Base-by-base conservation (phyloP, 2,329 filamentous ascomycete species). In the Trichoderma sp. region DNA sequence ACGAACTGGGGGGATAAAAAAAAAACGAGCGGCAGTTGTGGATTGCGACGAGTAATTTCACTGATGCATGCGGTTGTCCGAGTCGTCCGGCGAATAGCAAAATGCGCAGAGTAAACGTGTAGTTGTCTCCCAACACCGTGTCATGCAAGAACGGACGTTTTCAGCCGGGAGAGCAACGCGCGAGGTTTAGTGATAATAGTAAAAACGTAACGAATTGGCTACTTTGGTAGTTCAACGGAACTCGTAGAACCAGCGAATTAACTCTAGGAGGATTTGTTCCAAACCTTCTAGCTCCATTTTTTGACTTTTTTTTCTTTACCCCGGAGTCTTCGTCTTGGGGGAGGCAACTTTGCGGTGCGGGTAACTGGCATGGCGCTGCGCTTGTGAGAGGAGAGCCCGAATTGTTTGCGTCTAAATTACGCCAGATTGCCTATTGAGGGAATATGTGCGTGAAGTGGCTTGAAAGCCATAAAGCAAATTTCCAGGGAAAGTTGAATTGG, bases 391-490 rank as follows among this genome's bases (percentile, higher is more conserved):
- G 26, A 26, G 26, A 23, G 39, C 17, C 47, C 9, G 28, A 15
- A 64, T 17, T n/a, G 63, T 66, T 13, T 66, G 20, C 26, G n/a
- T 36, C 63, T 55, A 36, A 28, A n/a, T 55, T 8, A 26, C 47
- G 53, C 50, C 30, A 34, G 50, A 66, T 66, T 66, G 8, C 63
- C 63, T 55, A 55, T 66, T 66, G 15, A 3, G 63, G 63, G 15
- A 66, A 66, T 53, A 55, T 13, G 47, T 36, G 63, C 63, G 63
- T 55, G 20, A 26, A 20, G 63, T 66, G 47, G 63, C 63, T 66
- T 57, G 20, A 13, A 26, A 9, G 23, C 23, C 17, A 4, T 11
- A 50, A n/a, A 20, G 43, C 43, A 7, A n/a, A n/a, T n/a, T 43
- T 53, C 11, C n/a, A 23, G 11, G 47, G 5, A 17, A 11, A 17